Base-by-base conservation (phyloP, 2,329 filamentous ascomycete species). In the Colletotrichum musicola region DNA sequence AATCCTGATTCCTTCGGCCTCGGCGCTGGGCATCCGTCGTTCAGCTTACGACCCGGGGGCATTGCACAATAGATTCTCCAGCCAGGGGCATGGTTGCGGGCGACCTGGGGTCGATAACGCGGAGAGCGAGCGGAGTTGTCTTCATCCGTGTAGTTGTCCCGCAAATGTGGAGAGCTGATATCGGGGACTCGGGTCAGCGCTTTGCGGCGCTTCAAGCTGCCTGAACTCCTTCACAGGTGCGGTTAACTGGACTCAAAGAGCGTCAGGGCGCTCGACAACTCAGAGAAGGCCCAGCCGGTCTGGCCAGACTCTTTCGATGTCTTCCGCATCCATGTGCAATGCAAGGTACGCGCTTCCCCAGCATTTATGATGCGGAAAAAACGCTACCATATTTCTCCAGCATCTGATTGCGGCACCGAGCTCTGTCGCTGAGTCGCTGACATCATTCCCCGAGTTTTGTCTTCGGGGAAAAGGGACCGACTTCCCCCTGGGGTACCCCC, bases 291-390 rank as follows among this genome's bases (percentile, higher is more conserved):
- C 42, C 50, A 51, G 40, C 47, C 40, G 44, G 46, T 60, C 50
- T 65, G 62, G 65, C 62, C 35, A 65, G 42, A 27, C 50, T 20
- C 12, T 22, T 4, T 49, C 18, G 6, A 16, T 42, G 44, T 42
- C 44, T 53, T 69, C n/a, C 18, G 40, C 35, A 67, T 57, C 27
- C 61, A 61, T 65, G 55, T 55, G 62, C 16, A 27, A 66, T 66
- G 62, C 56, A 69, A 68, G 66, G 66, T 56, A 69, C 66, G 62
- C 62, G 50, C 55, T 61, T 69, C 66, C 56, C 62, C 62, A 65
- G 55, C 40, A 42, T 65, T 59, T 50, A 20, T 50, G 22, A 51
- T 56, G 42, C 51, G 30, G 55, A 50, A 56, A 42, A 42, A 68
- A 65, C 65, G 50, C 40, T 61, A 56, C 62, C 50, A 16, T 57